Evolutionary conservation across 208 protist species (phyloP), one percentile per base, ranked within the genome.

Genomic region (Leishmania martiniquensis): DNA sequence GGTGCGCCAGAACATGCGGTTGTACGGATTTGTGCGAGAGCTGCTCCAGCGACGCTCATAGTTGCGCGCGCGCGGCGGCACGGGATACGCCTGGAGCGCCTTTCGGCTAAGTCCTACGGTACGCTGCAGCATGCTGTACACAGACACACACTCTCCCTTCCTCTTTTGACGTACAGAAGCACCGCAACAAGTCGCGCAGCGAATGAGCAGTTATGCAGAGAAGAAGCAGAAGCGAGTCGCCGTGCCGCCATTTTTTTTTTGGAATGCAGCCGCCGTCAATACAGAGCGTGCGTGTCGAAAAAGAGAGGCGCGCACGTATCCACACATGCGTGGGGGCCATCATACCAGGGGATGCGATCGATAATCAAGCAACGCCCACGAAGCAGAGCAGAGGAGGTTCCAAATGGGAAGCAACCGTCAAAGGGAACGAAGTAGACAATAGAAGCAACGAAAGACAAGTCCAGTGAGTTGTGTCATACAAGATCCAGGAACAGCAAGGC

Each of bases 21-120:
- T 86, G 81, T 96, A 96, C 17, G 91, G 76, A 73, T 98, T 98
- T 22, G 92, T 95, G 68, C 94, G 91, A 32, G 89, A 94, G 80
- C 84, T 87, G 69, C 91, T 96, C 91, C 89, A 95, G 32, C 88
- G 87, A 57, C 92, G 87, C 42, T 82, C 82, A 74, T 91, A 96
- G 54, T 89, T 77, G 10, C 91, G 88, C 42, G 85, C 89, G 70
- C 89, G 87, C 13, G 94, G 94, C 45, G 92, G 88, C 49, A 96
- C 91, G 54, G 94, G 94, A 76, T 96, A 97, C 6, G 87, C 65
- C 78, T 95, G 85, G 49, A 96, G 77, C 25, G 90, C 68, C 84
- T 95, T 95, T 2, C 91, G 85, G 34, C 70, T 86, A 70, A 93
- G 80, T 42, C 77, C 51, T 13, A 60, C 39, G 10, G 89, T 94